These are phyloP conservation scores for Reutealis trisperma DNA, from an alignment of 345 rosid genomes.

Conservation along the genomic window DNA sequence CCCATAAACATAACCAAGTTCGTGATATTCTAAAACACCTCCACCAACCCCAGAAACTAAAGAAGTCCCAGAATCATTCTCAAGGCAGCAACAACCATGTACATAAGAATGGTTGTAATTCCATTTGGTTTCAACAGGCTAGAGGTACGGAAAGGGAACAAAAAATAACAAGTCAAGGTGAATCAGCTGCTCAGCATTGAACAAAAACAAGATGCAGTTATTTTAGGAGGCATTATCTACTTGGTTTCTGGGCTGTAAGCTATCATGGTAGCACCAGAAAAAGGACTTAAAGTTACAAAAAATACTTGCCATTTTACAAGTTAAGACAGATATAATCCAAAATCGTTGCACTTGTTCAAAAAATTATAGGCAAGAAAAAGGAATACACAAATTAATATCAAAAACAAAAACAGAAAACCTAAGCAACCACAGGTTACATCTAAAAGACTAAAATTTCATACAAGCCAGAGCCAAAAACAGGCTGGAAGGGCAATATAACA, in stretches of 20 bases:
- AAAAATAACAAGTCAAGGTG: too few relatives aligned
- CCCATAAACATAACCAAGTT: neutral
- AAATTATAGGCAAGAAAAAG: neutral
- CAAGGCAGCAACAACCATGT: neutral
- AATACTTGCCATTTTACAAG: slow-evolving; percentile 4
- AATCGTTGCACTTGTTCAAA: neutral
- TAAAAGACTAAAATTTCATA: too few relatives aligned
- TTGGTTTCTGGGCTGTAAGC: too few relatives aligned
- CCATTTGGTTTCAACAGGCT: neutral
- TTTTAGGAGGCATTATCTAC: too few relatives aligned
- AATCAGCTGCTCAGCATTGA: neutral
- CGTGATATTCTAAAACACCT: neutral
- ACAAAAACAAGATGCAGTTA: neutral
- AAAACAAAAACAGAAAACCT: too few relatives aligned
- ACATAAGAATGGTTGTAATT: neutral
- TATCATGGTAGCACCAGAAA: too few relatives aligned
- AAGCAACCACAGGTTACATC: too few relatives aligned
- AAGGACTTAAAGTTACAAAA: neutral
- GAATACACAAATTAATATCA: too few relatives aligned
- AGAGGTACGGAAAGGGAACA: too few relatives aligned
- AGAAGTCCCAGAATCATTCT: neutral
- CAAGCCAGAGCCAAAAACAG: too few relatives aligned
- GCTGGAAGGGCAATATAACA: too few relatives aligned
- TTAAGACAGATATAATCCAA: neutral
- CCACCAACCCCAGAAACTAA: neutral